Percentiles rank a stretch among this genome's conserved stretches.
Conservation (phyloP, 2,329 filamentous ascomycete species). For the Penicillium sp. region DNA sequence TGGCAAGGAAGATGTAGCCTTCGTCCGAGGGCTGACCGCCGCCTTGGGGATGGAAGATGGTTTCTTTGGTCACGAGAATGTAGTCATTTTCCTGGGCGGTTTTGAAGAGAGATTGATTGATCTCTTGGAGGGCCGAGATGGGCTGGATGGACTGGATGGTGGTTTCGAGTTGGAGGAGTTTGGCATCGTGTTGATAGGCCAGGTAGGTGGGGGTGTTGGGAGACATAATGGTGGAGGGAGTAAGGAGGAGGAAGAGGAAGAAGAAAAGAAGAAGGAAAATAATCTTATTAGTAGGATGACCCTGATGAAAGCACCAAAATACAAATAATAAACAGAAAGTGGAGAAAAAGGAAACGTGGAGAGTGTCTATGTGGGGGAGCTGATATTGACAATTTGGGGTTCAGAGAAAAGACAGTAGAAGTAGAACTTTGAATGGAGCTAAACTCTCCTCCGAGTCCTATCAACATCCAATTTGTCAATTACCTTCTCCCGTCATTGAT, state of each 20-base stretch:
- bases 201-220: conserved; percentile 13
- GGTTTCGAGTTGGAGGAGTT: conserved; percentile 41
- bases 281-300: too few relatives aligned
- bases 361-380: too few relatives aligned
- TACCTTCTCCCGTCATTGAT: too few relatives aligned
- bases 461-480: too few relatives aligned
- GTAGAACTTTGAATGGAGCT: not conserved
- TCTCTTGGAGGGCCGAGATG: conserved; percentile 46
- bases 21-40: conserved; percentile 67
- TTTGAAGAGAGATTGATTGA: conserved; percentile 55
- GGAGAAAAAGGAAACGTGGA: too few relatives aligned
- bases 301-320: too few relatives aligned
- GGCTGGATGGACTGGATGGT: conserved; percentile 45
- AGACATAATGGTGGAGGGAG: not conserved
- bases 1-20: conserved; percentile 46
- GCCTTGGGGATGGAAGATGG: conserved; percentile 71
- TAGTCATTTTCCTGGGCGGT: conserved; percentile 46
- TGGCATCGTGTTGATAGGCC: conserved; percentile 35
- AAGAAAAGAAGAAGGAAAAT: too few relatives aligned
- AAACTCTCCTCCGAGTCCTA: too few relatives aligned
- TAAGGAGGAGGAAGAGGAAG: not conserved
- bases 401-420: not conserved
- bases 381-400: too few relatives aligned
- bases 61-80: conserved; percentile 56
- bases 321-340: too few relatives aligned